Evolutionary conservation across 345 rosid genomes (phyloP).

Genomic region (Lepidium aucheri): DNA sequence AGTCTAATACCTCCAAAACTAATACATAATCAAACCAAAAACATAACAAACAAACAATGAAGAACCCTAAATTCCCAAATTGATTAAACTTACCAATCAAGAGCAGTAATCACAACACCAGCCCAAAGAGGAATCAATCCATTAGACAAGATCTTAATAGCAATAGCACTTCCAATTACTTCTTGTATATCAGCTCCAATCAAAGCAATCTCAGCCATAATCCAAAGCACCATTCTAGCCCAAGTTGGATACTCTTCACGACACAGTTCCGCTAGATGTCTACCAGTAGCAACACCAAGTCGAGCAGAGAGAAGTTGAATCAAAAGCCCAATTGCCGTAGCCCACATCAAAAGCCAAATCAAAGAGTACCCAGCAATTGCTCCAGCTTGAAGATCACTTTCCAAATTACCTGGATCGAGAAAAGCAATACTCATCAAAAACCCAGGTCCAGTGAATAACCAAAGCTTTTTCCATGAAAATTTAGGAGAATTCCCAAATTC

Average conservation of each 20-base stretch:
- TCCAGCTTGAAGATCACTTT: slow-evolving; percentile 94
- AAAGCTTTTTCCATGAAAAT: slow-evolving; percentile 90
- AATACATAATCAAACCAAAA: neutral
- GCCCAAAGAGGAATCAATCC: slow-evolving; percentile 82
- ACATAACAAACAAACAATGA: neutral
- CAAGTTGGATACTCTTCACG: slow-evolving; percentile 86
- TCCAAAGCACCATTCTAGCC: slow-evolving; percentile 76
- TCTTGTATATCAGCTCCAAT: slow-evolving; percentile 95
- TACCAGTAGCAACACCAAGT: slow-evolving; percentile 87
- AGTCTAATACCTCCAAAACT: neutral
- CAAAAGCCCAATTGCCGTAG: slow-evolving; percentile 83
- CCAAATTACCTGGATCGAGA: slow-evolving; percentile 90
- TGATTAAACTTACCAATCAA: slow-evolving; percentile 53
- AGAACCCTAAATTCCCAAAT: neutral
- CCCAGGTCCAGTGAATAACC: slow-evolving; percentile 96
- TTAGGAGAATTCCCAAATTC: slow-evolving; percentile 38
- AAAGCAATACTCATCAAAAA: slow-evolving; percentile 96
- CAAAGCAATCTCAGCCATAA: slow-evolving; percentile 91
- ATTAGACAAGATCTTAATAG: slow-evolving; percentile 79
- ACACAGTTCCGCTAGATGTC: slow-evolving; percentile 87
- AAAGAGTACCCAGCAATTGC: slow-evolving; percentile 94
- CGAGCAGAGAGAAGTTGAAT: slow-evolving; percentile 89
- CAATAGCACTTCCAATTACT: slow-evolving; percentile 96
- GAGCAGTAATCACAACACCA: slow-evolving; percentile 82
- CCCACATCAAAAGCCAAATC: slow-evolving; percentile 90